Evolutionary conservation across 176 grass and related monocot species (phyloP), one percentile per base, ranked within the genome.

Genomic region (Aechmea fasciata): DNA sequence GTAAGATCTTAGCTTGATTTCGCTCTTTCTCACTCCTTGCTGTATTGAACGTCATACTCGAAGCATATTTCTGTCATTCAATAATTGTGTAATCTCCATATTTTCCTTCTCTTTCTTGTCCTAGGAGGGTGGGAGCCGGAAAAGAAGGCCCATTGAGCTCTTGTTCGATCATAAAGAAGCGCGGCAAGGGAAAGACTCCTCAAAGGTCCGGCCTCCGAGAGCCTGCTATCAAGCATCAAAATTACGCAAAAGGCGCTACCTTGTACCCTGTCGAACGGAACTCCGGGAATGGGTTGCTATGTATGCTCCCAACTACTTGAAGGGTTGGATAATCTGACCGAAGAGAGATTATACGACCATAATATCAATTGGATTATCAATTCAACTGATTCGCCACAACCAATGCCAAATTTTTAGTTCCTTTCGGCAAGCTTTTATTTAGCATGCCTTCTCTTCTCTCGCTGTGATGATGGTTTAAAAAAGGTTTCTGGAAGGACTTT

Each of bases 101-200:
- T 49, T 19, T 75, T 63, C 0, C 12, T 69, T 72, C n/a, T 23
- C 9, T 83, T 52, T 41, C 70, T 68, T 18, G 24, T 75, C 73
- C 13, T 66, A 97, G 94, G 86, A 92, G 80, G 51, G 79, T 72
- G 19, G 86, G 94, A 18, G 86, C 86, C 71, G 94, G 94, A 83
- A 79, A 59, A 1, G 25, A 65, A 71, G 69, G 67, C 22, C 84
- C 77, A 66, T 76, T 85, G 69, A 71, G 80, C 19, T 49, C 77
- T 17, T 97, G 94, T 66, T 85, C 66, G 54, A 83, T 85, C 65
- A 82, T 92, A 80, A 92, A 82, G 65, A 83, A 84, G 71, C 82
- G 79, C 33, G 49, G 74, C 55, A 87, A 79, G 74, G 77, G 77
- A 71, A 54, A 33, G 22, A 77, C 51, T 57, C 12, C 73, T 47